Conservation (phyloP, 2,329 filamentous ascomycete species). For the Nemania abortiva region DNA sequence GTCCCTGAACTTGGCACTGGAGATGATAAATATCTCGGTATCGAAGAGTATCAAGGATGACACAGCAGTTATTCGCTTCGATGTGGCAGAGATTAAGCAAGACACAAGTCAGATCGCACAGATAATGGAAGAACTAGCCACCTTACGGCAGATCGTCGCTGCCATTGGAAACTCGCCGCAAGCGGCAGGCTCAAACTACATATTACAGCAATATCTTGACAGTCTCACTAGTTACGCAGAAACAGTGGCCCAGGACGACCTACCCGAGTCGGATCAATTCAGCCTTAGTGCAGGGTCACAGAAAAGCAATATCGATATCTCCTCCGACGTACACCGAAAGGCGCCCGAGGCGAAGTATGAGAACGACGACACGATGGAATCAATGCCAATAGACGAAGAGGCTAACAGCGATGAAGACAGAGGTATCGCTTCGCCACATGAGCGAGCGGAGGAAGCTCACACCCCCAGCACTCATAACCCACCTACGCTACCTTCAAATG, state of each 20-base stretch:
- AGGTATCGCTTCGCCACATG: not conserved
- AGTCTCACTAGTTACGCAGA: not conserved
- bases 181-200: not conserved
- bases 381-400: not conserved
- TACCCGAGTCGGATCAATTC: not conserved
- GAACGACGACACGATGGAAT: not conserved
- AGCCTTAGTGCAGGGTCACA: not conserved
- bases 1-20: not conserved
- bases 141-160: not conserved
- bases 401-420: not conserved
- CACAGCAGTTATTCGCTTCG: not conserved
- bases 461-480: not conserved
- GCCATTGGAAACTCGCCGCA: not conserved
- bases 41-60: constrained; percentile 1
- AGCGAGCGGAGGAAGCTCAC: not conserved
- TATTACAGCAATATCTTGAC: not conserved
- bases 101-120: constrained; percentile 1
- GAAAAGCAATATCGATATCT: not conserved
- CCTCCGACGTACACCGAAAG: not conserved
- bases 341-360: not conserved
- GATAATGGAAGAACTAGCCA: not conserved
- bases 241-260: not conserved
- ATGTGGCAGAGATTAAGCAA: not conserved
- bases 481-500: not conserved
- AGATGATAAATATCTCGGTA: not conserved